These are phyloP conservation scores for Graphilbum fragrans DNA, from an alignment of 2,329 filamentous ascomycete species.

Conservation along the genomic window DNA sequence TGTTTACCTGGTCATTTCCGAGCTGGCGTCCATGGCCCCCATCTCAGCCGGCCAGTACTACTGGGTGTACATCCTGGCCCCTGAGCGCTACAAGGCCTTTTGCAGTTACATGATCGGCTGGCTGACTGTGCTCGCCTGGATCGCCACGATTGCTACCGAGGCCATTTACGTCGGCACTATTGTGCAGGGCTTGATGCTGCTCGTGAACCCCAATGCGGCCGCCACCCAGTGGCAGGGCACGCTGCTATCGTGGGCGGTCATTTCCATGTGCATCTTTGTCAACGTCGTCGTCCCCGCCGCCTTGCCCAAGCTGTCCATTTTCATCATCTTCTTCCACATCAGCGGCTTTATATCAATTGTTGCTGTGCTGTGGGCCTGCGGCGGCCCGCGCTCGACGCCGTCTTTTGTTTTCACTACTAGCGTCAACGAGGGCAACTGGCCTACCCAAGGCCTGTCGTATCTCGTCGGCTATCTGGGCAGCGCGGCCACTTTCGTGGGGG, in stretches of 20 bases:
- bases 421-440: slow-evolving; percentile 34
- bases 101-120: slow-evolving; percentile 41
- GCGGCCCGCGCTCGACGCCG: too few species aligned
- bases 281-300: slow-evolving; percentile 31
- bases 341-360: too few species aligned
- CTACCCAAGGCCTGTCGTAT: slow-evolving; percentile 28
- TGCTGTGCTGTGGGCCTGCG: too few species aligned
- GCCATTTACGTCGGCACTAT: slow-evolving; percentile 30
- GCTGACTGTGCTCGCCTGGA: slow-evolving; percentile 35
- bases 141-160: slow-evolving; percentile 21
- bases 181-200: slow-evolving; percentile 28
- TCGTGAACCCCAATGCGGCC: slow-evolving; percentile 24
- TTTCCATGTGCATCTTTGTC: slow-evolving; percentile 31
- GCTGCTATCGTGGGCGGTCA: slow-evolving; percentile 32
- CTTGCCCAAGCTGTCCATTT: slow-evolving; percentile 35
- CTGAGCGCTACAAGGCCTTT: slow-evolving; percentile 31
- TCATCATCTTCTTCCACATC: slow-evolving; percentile 25
- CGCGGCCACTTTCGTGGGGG: slow-evolving; percentile 20
- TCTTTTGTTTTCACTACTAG: slow-evolving; percentile 29
- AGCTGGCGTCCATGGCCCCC: slow-evolving; percentile 32
- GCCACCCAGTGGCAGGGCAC: slow-evolving; percentile 32
- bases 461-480: slow-evolving; percentile 29
- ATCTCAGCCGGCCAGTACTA: slow-evolving; percentile 46
- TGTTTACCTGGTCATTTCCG: slow-evolving; percentile 23
- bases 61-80: slow-evolving; percentile 42